Evolutionary conservation across 2,329 filamentous ascomycete species (phyloP).

Genomic region (Cladophialophora yegresii): DNA sequence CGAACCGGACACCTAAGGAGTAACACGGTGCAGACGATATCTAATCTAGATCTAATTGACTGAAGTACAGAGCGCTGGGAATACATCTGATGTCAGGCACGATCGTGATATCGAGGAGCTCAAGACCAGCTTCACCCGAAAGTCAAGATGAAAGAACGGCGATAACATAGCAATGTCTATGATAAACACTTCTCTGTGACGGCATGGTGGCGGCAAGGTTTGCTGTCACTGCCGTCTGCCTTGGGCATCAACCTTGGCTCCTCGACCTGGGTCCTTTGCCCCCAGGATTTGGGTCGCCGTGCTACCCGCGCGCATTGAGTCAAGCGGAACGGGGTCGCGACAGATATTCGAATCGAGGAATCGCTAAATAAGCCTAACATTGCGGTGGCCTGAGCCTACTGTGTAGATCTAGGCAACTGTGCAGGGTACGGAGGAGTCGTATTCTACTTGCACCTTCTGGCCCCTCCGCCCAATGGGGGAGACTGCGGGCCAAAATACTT

Average conservation of each 20-base stretch:
- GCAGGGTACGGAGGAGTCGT: not conserved
- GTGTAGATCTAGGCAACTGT: not conserved
- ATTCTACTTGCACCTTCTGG: not conserved
- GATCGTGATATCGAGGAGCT: not conserved
- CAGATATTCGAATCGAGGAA: not conserved
- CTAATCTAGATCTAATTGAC: too few species aligned
- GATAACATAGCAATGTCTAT: too few species aligned
- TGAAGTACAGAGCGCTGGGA: too few species aligned
- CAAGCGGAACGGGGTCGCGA: constrained; percentile 11
- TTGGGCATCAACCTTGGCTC: constrained; percentile 6
- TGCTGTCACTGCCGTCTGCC: not conserved
- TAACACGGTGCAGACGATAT: not conserved
- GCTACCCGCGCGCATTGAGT: not conserved
- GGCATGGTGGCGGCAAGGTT: not conserved
- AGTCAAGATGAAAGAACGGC: not conserved
- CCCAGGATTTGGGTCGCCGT: not conserved
- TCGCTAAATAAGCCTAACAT: too few species aligned
- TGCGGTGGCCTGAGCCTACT: constrained; percentile 1
- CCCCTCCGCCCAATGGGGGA: not conserved
- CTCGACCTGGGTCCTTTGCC: not conserved
- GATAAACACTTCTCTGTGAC: not conserved
- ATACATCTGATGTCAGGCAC: too few species aligned
- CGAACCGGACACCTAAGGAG: not conserved
- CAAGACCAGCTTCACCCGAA: not conserved
- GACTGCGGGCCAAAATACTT: not conserved